Evolutionary conservation across 345 rosid genomes (phyloP).

Genomic region (Kandelia obovata): DNA sequence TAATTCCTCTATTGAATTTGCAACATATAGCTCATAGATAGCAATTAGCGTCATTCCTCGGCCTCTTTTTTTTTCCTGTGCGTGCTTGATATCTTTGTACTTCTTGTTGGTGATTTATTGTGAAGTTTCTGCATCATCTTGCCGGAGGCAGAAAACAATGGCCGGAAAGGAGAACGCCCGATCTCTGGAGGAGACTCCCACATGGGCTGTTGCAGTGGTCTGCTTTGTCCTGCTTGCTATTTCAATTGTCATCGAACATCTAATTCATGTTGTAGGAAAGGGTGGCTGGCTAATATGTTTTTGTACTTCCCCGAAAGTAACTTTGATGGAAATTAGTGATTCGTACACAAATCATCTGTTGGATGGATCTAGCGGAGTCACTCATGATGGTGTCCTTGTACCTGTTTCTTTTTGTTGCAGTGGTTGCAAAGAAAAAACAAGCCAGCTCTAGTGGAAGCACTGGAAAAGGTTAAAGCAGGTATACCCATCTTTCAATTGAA

Average conservation of each 20-base stretch:
- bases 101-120: no score
- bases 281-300: neutral
- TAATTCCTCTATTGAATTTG: no score
- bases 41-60: neutral
- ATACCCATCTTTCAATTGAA: neutral
- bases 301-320: no score
- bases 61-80: neutral
- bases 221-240: conserved; percentile 60
- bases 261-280: conserved; percentile 53
- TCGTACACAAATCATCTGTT: no score
- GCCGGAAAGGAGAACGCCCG: conserved; percentile 8
- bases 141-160: no score
- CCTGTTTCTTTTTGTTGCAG: conserved; percentile 30
- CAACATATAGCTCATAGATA: no score
- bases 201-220: conserved; percentile 92
- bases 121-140: no score
- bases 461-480: conserved; percentile 93
- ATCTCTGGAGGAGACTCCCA: conserved; percentile 62
- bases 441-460: conserved; percentile 71
- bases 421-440: conserved; percentile 63
- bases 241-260: conserved; percentile 68
- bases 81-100: neutral
- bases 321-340: no score
- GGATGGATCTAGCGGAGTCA: neutral
- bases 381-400: neutral